Evolutionary conservation across 2,329 filamentous ascomycete species (phyloP).

Genomic region (Aspergillus niger): DNA sequence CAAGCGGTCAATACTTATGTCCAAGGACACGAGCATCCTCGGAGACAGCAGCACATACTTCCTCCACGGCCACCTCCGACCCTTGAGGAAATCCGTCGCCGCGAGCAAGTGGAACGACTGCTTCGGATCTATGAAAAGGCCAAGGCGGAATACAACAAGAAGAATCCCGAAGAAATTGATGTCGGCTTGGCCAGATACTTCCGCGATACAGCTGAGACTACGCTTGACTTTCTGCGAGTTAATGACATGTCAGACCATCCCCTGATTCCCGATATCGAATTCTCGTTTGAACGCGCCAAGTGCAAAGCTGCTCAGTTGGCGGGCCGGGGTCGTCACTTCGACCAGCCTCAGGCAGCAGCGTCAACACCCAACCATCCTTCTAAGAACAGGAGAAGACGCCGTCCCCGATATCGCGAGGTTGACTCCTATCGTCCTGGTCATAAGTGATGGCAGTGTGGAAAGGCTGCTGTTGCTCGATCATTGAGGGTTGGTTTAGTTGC

Average conservation of each 20-base stretch:
- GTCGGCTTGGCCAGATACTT: conserved; percentile 42
- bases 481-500: neutral
- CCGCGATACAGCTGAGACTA: conserved; percentile 48
- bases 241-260: conserved; percentile 27
- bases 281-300: conserved; percentile 36
- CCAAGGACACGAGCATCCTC: neutral
- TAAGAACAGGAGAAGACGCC: conserved; percentile 14
- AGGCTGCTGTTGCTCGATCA: neutral
- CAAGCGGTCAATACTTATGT: neutral
- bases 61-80: neutral
- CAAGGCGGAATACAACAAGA: conserved; percentile 40
- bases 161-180: conserved; percentile 25
- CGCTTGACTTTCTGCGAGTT: conserved; percentile 36
- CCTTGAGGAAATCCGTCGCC: neutral
- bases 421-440: conserved; percentile 30
- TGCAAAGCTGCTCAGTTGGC: conserved; percentile 38
- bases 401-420: conserved; percentile 12
- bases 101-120: conserved; percentile 21
- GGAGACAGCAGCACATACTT: neutral
- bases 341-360: conserved; percentile 18
- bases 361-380: neutral
- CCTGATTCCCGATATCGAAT: conserved; percentile 36
- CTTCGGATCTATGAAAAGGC: conserved; percentile 39
- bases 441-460: neutral
- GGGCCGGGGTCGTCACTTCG: conserved; percentile 43